Evolutionary conservation across 306 rosid genomes (phyloP).

Genomic region (Dryas drummondii): DNA sequence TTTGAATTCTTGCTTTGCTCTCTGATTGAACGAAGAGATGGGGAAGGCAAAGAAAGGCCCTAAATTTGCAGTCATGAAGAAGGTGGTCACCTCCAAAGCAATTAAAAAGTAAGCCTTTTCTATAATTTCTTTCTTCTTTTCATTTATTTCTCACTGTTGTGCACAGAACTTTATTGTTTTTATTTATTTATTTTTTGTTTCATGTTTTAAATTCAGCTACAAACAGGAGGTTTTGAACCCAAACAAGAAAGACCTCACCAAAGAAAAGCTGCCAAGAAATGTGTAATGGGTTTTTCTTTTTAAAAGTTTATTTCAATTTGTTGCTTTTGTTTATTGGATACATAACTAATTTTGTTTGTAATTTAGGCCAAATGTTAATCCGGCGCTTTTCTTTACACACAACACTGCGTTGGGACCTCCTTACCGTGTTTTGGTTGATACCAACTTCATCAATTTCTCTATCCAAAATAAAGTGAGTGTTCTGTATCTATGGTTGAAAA

Average conservation of each 20-base stretch:
- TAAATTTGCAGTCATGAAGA: slow-evolving; percentile 85
- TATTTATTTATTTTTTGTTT: too few relatives aligned
- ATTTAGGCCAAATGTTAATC: slow-evolving; percentile 66
- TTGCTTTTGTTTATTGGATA: slow-evolving; percentile 20
- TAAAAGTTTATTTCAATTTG: neutral
- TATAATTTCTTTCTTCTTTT: neutral
- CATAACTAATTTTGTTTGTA: neutral
- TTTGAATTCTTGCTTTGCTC: neutral
- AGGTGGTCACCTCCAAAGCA: slow-evolving; percentile 68
- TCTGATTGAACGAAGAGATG: slow-evolving; percentile 32
- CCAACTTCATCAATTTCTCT: slow-evolving; percentile 95
- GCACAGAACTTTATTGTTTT: too few relatives aligned
- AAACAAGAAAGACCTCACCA: slow-evolving; percentile 52
- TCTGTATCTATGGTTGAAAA: neutral
- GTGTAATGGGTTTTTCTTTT: slow-evolving; percentile 41
- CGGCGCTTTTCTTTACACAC: slow-evolving; percentile 83
- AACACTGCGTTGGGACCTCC: slow-evolving; percentile 91
- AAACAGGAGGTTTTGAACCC: slow-evolving; percentile 85
- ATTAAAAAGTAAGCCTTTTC: slow-evolving; percentile 52
- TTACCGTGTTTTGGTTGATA: slow-evolving; percentile 81
- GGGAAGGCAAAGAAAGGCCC: slow-evolving; percentile 80
- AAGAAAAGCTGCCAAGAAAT: slow-evolving; percentile 79
- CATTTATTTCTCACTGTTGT: neutral
- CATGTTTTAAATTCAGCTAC: slow-evolving; percentile 45
- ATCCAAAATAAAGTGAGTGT: slow-evolving; percentile 82